phyloP scores from a whole-genome alignment of 306 rosid species.

The Cucurbita maxima region DNA sequence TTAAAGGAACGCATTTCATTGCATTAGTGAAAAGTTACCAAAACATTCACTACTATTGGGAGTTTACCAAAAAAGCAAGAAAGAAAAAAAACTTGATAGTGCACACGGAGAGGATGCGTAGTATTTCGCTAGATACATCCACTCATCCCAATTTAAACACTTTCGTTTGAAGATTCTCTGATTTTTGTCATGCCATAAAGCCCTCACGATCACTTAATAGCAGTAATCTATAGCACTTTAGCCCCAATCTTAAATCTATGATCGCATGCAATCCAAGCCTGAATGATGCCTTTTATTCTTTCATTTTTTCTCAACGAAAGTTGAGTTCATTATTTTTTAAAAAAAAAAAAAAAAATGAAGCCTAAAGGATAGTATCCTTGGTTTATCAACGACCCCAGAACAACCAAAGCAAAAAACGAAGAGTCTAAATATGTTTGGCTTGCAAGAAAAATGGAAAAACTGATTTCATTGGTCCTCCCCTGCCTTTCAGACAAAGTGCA shows the following conservation, averaged over 20 bases:
- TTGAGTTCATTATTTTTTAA: neutral
- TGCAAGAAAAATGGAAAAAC: neutral
- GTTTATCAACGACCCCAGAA: too few relatives aligned
- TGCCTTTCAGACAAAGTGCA: neutral
- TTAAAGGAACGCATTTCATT: neutral
- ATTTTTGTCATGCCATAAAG: neutral
- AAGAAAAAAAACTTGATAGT: neutral
- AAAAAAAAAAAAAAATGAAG: too few relatives aligned
- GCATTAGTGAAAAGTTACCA: neutral
- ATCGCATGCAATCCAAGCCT: neutral
- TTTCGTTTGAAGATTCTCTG: neutral
- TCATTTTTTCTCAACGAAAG: neutral
- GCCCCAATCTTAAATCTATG: neutral
- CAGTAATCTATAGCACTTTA: neutral
- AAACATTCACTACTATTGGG: neutral
- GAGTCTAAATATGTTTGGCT: too few relatives aligned
- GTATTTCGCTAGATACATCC: neutral
- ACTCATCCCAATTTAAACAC: neutral
- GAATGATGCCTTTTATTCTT: neutral
- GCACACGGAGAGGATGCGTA: neutral
- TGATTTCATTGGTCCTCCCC: neutral
- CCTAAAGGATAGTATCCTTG: too few relatives aligned
- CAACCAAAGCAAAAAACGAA: too few relatives aligned
- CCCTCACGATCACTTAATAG: neutral
- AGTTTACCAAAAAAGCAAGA: neutral